Evolutionary conservation across 352 stramenopile genomes (phyloP), one percentile per base, ranked within the genome.

Genomic region (Phytophthora foliorum): DNA sequence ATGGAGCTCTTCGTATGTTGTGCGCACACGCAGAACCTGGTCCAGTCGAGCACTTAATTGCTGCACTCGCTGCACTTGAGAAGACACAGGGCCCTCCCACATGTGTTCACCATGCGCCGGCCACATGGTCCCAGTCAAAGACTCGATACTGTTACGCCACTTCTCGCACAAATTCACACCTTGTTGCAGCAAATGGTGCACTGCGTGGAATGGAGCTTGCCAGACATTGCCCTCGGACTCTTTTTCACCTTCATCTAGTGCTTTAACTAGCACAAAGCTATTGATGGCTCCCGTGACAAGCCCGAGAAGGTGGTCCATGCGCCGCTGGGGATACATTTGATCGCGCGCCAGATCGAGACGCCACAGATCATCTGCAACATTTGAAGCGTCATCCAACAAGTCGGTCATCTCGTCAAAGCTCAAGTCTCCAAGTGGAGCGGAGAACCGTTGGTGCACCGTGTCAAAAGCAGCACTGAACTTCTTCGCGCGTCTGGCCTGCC

Each of bases 321-420:
- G 78, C 0, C 56, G 41, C 66, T 98, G 92, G 0, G 93, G 91
- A 65, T 96, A 98, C 51, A 86, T 69, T 16, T 89, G 69, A 52
- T 88, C 72, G 2, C 73, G 42, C 3, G 82, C 58, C 0, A 97
- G 53, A n/a, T 89, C 80, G 22, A 89, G 90, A 60, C 77, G 83
- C 93, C 94, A 98, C 7, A 97, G 82, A 63, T 97, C 90, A 45
- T 98, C 93, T 5, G 97, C 81, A 5, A 87, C 85, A 39, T 97
- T 95, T 10, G 83, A 84, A 0, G 84, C 88, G 24, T 95, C 77
- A 19, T 98, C 92, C 7, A 98, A 75, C 27, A 98, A 57, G 63
- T 98, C 93, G 17, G 63, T 68, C 81, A 97, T 92, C 27, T 96
- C 87, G 42, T 90, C 78, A 22, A 94, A 77, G 14, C 61, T 80